Conservation (phyloP, 768 basidiomycete genomes). For the Nidularia pulvinata region DNA sequence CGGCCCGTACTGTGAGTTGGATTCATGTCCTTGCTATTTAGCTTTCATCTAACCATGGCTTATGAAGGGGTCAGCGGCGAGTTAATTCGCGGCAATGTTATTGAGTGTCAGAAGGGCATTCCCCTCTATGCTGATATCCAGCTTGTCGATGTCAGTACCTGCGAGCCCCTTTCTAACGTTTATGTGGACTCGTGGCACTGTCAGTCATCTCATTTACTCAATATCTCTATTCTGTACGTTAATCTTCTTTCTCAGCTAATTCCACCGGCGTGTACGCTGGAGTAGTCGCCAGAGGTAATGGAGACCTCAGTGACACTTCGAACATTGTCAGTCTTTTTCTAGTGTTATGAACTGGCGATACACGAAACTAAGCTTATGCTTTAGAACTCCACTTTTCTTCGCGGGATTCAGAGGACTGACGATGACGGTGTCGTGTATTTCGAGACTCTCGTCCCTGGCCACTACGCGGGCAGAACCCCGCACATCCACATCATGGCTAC, state of each 20-base stretch:
- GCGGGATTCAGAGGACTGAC: neutral
- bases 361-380: neutral
- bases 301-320: neutral
- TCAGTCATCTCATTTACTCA: neutral
- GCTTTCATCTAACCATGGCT: neutral
- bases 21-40: neutral
- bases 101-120: neutral
- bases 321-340: neutral
- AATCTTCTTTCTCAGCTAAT: neutral
- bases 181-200: neutral
- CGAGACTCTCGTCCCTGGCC: neutral
- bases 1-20: neutral
- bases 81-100: neutral
- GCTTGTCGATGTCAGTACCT: neutral
- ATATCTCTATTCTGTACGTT: neutral
- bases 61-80: neutral
- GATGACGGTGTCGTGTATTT: neutral
- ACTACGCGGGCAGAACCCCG: neutral
- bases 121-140: neutral
- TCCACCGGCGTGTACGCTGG: neutral
- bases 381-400: neutral
- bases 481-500: neutral
- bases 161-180: neutral
- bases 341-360: neutral
- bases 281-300: neutral